These are phyloP conservation scores for Colletotrichum sojae DNA, from an alignment of 2,329 filamentous ascomycete genomes.

Conservation along the genomic window DNA sequence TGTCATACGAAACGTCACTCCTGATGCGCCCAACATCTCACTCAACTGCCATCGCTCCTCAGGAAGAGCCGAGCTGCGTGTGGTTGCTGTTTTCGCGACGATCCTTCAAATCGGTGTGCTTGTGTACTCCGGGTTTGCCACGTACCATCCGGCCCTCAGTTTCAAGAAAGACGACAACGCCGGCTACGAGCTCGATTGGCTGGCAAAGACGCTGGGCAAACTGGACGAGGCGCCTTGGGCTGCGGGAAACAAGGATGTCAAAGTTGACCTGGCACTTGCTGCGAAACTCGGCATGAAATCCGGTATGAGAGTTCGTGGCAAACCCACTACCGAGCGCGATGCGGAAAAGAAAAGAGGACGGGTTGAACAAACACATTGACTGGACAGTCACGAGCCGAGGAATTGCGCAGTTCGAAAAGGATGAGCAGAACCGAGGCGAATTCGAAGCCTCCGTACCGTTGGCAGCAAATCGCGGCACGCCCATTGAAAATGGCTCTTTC, in stretches of 20 bases:
- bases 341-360: too few relatives aligned
- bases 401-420: too few relatives aligned
- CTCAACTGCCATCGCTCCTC: neutral
- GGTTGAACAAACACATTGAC: too few relatives aligned
- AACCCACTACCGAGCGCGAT: too few relatives aligned
- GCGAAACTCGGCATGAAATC: neutral
- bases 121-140: neutral
- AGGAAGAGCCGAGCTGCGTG: neutral
- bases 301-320: too few relatives aligned
- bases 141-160: neutral
- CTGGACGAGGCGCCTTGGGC: neutral
- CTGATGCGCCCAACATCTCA: neutral
- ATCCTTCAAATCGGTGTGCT: neutral
- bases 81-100: neutral
- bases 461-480: too few relatives aligned
- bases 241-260: too few relatives aligned
- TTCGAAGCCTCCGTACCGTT: too few relatives aligned
- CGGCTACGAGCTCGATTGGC: slow-evolving; percentile 18
- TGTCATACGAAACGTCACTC: neutral
- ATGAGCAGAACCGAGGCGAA: too few relatives aligned
- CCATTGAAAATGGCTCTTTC: too few relatives aligned
- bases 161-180: neutral
- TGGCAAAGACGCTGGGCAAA: neutral
- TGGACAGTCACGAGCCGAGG: too few relatives aligned
- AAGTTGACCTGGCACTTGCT: neutral